Conservation (phyloP, 148 eudicot species). For the Fagopyrum homotropicum region DNA sequence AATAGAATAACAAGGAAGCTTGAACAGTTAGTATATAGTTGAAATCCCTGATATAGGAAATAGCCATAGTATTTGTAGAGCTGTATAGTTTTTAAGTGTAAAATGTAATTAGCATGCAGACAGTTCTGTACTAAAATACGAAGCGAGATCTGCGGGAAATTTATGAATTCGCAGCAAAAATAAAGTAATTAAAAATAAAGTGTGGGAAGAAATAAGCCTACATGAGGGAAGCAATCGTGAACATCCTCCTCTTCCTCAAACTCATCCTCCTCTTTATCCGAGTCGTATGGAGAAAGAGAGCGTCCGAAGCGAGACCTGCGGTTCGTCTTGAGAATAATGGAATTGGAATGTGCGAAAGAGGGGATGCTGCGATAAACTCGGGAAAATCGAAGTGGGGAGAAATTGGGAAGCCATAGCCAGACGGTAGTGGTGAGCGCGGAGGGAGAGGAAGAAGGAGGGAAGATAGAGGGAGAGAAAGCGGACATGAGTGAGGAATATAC, state of each 20-base stretch:
- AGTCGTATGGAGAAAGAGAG: slow-evolving; percentile 38
- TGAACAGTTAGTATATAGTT: background rate
- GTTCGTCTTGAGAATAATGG: slow-evolving; percentile 56
- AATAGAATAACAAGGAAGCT: background rate
- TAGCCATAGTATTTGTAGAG: background rate
- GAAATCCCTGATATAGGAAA: background rate
- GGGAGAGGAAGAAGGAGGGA: slow-evolving; percentile 11
- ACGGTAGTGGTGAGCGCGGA: slow-evolving; percentile 12
- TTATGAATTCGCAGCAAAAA: background rate
- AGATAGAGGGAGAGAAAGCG: slow-evolving; percentile 19
- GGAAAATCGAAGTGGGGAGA: slow-evolving; percentile 9
- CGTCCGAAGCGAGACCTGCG: slow-evolving; percentile 48
- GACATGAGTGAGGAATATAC: slow-evolving; percentile 39
- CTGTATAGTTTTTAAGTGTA: background rate
- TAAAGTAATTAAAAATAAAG: background rate
- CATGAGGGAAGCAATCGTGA: slow-evolving; percentile 27
- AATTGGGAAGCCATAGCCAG: slow-evolving; percentile 5
- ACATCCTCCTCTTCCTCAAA: slow-evolving; percentile 1
- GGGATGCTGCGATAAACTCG: slow-evolving; percentile 7
- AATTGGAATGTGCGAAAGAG: slow-evolving; percentile 62
- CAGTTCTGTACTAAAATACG: background rate
- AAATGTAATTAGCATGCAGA: background rate
- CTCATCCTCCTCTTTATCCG: slow-evolving; percentile 29
- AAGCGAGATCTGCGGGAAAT: background rate
- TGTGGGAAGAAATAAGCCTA: slow-evolving; percentile 10